Conservation (phyloP, 176 grass and related monocot genomes). For the Oryza glaberrima region DNA sequence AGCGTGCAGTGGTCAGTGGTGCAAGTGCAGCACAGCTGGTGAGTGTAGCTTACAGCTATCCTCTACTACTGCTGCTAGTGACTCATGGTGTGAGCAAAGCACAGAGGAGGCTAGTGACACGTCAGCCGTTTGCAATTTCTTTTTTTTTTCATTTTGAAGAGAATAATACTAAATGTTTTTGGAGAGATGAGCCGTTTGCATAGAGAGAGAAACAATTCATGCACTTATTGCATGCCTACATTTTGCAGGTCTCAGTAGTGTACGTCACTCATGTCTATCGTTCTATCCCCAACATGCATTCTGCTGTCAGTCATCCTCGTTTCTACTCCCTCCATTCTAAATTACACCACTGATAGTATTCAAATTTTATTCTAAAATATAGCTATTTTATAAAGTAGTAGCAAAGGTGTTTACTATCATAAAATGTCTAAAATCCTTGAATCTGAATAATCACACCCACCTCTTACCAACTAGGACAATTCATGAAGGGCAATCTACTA, state of each 20-base stretch:
- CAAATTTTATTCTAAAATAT: too few species aligned
- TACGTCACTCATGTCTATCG: not conserved
- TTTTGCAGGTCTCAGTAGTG: not conserved
- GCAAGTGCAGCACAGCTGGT: conserved; percentile 43
- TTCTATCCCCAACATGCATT: not conserved
- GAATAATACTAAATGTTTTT: not conserved
- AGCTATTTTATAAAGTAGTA: too few species aligned
- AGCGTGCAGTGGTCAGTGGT: not conserved
- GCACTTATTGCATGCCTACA: not conserved
- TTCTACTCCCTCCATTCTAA: not conserved
- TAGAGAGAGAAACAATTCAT: not conserved
- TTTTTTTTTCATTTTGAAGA: not conserved
- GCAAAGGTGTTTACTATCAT: too few species aligned
- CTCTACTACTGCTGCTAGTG: not conserved
- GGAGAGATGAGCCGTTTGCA: not conserved
- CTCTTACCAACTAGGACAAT: too few species aligned
- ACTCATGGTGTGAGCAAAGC: not conserved
- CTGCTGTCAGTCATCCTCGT: not conserved
- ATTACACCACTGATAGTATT: too few species aligned
- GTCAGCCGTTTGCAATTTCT: not conserved
- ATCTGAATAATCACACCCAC: too few species aligned
- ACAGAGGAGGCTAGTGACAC: not conserved
- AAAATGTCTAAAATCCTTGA: too few species aligned
- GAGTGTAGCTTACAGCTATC: conserved; percentile 18
- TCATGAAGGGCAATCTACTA: too few species aligned